A percentile compares a stretch with the other conserved stretches of the same genome.
phyloP scores from a whole-genome alignment of 78 protist species.

The Dictyostelium brefeldianum region DNA sequence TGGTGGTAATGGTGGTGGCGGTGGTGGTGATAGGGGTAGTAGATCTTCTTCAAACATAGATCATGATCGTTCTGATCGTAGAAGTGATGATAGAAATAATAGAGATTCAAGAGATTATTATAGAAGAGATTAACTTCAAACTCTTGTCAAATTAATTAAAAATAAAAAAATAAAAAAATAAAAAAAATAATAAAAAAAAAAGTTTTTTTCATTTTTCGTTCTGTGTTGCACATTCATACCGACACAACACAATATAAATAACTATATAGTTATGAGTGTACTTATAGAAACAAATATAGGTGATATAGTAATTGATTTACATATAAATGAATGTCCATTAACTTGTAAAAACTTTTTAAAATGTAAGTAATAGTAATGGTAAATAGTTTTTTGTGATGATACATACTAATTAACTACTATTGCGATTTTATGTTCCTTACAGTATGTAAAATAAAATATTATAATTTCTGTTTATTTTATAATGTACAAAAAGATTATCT shows the following conservation, averaged over 20 bases:
- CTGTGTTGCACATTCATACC: too few relatives aligned
- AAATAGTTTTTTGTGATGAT: too few relatives aligned
- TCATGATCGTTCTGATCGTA: not conserved
- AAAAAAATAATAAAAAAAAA: not conserved
- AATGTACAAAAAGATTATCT: conserved; percentile 91
- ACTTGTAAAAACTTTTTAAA: conserved; percentile 95
- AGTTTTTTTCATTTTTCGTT: not conserved
- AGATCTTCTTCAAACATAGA: conserved; percentile 1
- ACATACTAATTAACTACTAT: not conserved
- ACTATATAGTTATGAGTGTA: too few relatives aligned
- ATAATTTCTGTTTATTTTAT: conserved; percentile 93
- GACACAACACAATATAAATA: too few relatives aligned
- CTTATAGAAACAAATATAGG: conserved; percentile 97
- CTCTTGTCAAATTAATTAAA: not conserved
- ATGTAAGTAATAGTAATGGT: conserved; percentile 60
- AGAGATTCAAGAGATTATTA: not conserved
- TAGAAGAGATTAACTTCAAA: conserved; percentile 1
- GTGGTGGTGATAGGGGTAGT: conserved; percentile 24
- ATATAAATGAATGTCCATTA: conserved; percentile 90
- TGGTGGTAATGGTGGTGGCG: conserved; percentile 1
- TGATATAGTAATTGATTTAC: conserved; percentile 96
- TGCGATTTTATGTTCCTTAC: not conserved
- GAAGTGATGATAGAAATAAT: conserved; percentile 25
- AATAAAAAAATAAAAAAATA: conserved; percentile 12
- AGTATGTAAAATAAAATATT: conserved; percentile 97